Percentiles rank a stretch among this genome's conserved stretches.
Conservation (phyloP, 176 grass and related monocot species). For the Oryza meyeriana region DNA sequence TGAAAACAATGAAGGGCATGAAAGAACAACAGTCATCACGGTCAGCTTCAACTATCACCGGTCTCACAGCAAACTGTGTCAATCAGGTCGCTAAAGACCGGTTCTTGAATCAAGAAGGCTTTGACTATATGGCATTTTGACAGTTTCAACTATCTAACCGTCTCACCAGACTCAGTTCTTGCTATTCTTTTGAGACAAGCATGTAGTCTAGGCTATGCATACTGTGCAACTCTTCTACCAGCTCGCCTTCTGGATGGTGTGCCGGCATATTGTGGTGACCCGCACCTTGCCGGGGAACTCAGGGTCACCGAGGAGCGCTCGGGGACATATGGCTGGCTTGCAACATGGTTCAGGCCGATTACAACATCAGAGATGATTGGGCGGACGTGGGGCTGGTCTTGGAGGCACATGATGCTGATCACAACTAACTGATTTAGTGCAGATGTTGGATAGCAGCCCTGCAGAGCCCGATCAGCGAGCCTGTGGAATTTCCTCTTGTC, state of each 20-base stretch:
- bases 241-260: slow-evolving; percentile 58
- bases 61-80: neutral
- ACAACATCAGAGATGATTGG: slow-evolving; percentile 76
- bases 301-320: neutral
- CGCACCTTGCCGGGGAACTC: slow-evolving; percentile 29
- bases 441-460: slow-evolving; percentile 52
- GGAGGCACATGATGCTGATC: slow-evolving; percentile 88
- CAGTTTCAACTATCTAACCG: slow-evolving; percentile 22
- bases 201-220: slow-evolving; percentile 17
- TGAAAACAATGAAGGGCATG: neutral
- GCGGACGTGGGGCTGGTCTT: slow-evolving; percentile 84
- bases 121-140: slow-evolving; percentile 26
- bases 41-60: slow-evolving; percentile 28
- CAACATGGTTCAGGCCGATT: slow-evolving; percentile 66
- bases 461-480: slow-evolving; percentile 71
- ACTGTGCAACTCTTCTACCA: slow-evolving; percentile 29
- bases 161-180: neutral
- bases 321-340: slow-evolving; percentile 55
- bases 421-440: slow-evolving; percentile 81
- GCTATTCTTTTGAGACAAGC: neutral
- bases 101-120: slow-evolving; percentile 38
- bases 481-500: slow-evolving; percentile 72
- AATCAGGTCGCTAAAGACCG: slow-evolving; percentile 17
- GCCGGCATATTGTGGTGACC: slow-evolving; percentile 30
- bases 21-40: neutral